Evolutionary conservation across 495 filamentous ascomycete genomes (phyloP).

Genomic region (Penicillium subrubescens): DNA sequence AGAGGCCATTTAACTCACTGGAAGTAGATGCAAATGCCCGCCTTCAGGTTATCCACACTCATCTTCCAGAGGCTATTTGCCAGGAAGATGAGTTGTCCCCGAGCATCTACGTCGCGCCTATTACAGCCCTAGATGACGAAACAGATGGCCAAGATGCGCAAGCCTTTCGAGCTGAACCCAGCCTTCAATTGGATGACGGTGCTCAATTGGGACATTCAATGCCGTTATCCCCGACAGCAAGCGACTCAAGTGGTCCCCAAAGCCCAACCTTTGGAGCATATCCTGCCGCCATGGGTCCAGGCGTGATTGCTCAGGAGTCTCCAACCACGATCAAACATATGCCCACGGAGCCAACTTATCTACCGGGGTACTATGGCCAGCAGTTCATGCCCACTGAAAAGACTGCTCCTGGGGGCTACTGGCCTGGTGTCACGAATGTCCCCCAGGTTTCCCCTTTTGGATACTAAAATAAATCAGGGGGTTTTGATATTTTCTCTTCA

Average conservation of each 20-base stretch:
- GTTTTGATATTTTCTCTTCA: not conserved
- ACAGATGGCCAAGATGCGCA: constrained; percentile 3
- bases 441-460: constrained; percentile 21
- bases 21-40: constrained; percentile 24
- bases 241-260: constrained; percentile 29
- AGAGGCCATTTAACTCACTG: constrained; percentile 1
- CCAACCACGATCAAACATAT: constrained; percentile 11
- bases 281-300: constrained; percentile 9
- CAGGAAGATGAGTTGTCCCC: constrained; percentile 17
- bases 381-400: constrained; percentile 21
- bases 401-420: constrained; percentile 12
- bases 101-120: constrained; percentile 11
- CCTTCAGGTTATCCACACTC: constrained; percentile 26
- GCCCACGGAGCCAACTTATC: constrained; percentile 10
- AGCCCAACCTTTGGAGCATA: constrained; percentile 25
- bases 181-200: not conserved
- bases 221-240: constrained; percentile 26
- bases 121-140: not conserved
- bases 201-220: not conserved
- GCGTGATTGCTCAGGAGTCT: constrained; percentile 17
- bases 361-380: constrained; percentile 21
- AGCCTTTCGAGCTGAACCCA: not conserved
- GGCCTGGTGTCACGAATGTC: constrained; percentile 17
- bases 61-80: constrained; percentile 26
- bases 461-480: constrained; percentile 10